Evolutionary conservation across 1,139 yeast genomes (phyloP).

Genomic region (Blastobotrys ciferrii): DNA sequence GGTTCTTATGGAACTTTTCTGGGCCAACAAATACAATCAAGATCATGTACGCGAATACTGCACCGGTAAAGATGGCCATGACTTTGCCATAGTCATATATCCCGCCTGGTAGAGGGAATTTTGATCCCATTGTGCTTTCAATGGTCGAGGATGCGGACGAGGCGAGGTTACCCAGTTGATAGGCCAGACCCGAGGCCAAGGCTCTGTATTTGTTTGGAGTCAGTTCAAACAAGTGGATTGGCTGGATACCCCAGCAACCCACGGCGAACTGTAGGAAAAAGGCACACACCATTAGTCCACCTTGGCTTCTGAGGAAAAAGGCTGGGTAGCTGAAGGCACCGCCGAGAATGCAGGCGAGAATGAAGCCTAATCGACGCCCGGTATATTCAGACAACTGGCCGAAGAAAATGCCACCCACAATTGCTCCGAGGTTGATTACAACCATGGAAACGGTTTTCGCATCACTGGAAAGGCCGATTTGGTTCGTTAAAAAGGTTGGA

Average conservation of each 20-base stretch:
- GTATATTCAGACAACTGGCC: conserved; percentile 47
- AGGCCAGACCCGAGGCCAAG: conserved; percentile 50
- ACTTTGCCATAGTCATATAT: conserved; percentile 44
- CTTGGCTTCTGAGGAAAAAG: conserved; percentile 41
- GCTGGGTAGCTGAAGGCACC: conserved; percentile 57
- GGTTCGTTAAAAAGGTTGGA: conserved; percentile 48
- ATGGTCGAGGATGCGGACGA: conserved; percentile 57
- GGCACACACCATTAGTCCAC: conserved; percentile 48
- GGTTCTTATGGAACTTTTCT: conserved; percentile 35
- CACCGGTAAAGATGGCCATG: conserved; percentile 60
- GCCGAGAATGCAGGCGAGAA: conserved; percentile 45
- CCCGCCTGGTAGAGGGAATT: conserved; percentile 43
- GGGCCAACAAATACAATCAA: conserved; percentile 51
- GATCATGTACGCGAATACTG: conserved; percentile 50
- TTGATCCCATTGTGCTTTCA: conserved; percentile 50
- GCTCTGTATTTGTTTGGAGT: conserved; percentile 55
- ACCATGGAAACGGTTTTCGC: conserved; percentile 46
- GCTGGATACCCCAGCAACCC: conserved; percentile 58
- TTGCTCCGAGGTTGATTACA: conserved; percentile 51
- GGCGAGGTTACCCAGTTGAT: conserved; percentile 58
- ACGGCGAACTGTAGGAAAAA: conserved; percentile 54
- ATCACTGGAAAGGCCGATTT: conserved; percentile 40
- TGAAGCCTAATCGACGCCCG: conserved; percentile 49
- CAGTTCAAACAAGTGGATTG: conserved; percentile 52
- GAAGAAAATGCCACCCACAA: conserved; percentile 48